These are phyloP conservation scores for Pseudozyma pruni DNA, from an alignment of 1,284 basidiomycete species.

Conservation along the genomic window DNA sequence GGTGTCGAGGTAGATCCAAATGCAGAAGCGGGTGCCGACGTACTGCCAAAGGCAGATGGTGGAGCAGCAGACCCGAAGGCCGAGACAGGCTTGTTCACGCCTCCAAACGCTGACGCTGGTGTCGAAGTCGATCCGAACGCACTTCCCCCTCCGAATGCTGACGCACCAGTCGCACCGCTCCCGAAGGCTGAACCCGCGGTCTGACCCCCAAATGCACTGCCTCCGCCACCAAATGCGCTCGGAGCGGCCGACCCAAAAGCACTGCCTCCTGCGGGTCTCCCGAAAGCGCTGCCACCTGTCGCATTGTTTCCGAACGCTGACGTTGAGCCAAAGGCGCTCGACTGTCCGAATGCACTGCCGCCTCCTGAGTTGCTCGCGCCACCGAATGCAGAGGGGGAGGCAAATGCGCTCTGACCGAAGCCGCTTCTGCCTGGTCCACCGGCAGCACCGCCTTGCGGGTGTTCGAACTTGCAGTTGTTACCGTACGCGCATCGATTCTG, in stretches of 20 bases:
- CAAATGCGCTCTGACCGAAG: constrained; percentile 43
- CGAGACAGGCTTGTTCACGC: constrained; percentile 11
- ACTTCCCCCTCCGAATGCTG: constrained; percentile 24
- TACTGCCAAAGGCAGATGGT: constrained; percentile 18
- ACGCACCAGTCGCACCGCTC: not conserved
- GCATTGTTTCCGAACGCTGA: constrained; percentile 33
- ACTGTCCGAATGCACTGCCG: constrained; percentile 28
- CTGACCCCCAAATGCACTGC: constrained; percentile 18
- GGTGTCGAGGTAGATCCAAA: constrained; percentile 19
- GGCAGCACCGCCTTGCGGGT: constrained; percentile 33
- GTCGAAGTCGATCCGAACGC: constrained; percentile 21
- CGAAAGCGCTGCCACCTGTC: constrained; percentile 12
- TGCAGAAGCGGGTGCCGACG: constrained; percentile 11
- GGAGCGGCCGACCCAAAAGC: constrained; percentile 27
- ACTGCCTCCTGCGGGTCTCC: constrained; percentile 15
- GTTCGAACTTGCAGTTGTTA: constrained; percentile 56
- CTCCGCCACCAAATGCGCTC: constrained; percentile 11
- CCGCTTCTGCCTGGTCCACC: constrained; percentile 16
- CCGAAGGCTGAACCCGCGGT: constrained; percentile 17
- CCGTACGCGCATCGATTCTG: constrained; percentile 52
- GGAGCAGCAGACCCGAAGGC: constrained; percentile 19
- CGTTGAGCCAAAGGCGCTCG: constrained; percentile 34
- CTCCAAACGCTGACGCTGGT: constrained; percentile 20
- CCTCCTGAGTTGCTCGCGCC: constrained; percentile 1
- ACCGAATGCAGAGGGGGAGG: constrained; percentile 37